Evolutionary conservation across 106 monocot species (phyloP), one percentile per base, ranked within the genome.

Genomic region (Apostasia ramifera): DNA sequence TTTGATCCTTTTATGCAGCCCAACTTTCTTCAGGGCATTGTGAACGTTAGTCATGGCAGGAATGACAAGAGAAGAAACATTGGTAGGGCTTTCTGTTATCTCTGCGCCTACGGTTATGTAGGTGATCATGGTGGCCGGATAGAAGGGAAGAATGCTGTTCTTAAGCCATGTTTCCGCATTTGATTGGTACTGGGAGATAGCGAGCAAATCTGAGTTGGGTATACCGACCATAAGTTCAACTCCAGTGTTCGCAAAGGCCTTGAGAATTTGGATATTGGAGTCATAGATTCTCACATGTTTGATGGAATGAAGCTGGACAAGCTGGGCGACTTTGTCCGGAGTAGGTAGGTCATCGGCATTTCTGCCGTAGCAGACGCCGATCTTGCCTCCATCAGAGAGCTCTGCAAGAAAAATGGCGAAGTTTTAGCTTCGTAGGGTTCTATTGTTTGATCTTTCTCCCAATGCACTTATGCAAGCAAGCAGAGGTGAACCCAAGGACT

Each of bases 261-360:
- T 97, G 40, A 97, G 77, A 13, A 97, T 87, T 57, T 89, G 86
- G 38, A 92, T 87, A 68, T 97, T 97, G 61, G 97, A 82, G 77
- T 97, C 97, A 41, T 97, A 97, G 65, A 97, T 90, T 62, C 97
- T 75, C 8, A 92, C 77, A 70, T 89, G 81, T 47, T 92, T 97
- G 63, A 97, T 87, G 5, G 80, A 72, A 55, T 87, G 97, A 44
- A 85, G 77, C 49, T 87, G 80, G 44, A 87, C 79, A 11, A 97
- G 77, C 51, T 92, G 89, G 8, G 81, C 92, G 37, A 85, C 97
- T 63, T 97, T 97, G 75, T 97, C 97, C 0, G 92, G 89, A 1
- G 89, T 90, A 13, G 97, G 97, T 44, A 97, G 85, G 74, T 97
- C 97, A 52, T 97, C 97, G 7, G 97, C 97, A 63, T 87, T 97